These are phyloP conservation scores for Chalaropsis ovoidea DNA, from an alignment of 2,329 filamentous ascomycete species.

Conservation along the genomic window DNA sequence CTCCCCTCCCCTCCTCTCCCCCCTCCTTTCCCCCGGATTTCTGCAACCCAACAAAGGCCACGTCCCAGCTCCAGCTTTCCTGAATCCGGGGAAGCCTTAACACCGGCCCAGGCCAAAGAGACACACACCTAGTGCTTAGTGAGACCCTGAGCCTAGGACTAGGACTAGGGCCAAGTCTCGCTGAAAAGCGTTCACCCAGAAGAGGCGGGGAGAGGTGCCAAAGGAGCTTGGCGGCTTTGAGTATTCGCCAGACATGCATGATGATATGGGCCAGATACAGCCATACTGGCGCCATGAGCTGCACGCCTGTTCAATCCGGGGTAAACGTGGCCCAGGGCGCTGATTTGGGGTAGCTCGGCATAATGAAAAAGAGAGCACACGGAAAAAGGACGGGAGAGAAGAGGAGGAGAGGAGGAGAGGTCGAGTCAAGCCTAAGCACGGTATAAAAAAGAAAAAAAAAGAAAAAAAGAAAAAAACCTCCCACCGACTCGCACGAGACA, in stretches of 20 bases:
- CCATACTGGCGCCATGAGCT: neutral
- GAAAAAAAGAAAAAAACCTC: neutral
- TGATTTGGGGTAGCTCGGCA: neutral
- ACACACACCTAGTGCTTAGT: neutral
- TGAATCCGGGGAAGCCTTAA: conserved; percentile 10
- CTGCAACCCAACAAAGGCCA: neutral
- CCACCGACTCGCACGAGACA: neutral
- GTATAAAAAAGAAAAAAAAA: neutral
- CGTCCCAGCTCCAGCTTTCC: neutral
- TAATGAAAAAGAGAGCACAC: neutral
- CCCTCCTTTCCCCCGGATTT: neutral
- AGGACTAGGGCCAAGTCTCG: neutral
- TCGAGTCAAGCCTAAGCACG: neutral
- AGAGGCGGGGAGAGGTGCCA: neutral
- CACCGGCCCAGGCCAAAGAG: neutral
- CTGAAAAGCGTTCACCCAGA: conserved; percentile 11
- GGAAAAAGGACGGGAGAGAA: neutral
- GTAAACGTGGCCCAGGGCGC: neutral
- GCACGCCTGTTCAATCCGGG: neutral
- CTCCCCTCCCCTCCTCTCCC: no score
- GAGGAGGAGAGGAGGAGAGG: neutral
- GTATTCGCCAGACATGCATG: neutral
- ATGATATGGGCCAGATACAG: neutral
- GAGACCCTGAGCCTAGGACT: conserved; percentile 7
- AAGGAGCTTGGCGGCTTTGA: neutral